Base-by-base conservation (phyloP, 176 grass and related monocot genomes). In the Luzula sylvatica region DNA sequence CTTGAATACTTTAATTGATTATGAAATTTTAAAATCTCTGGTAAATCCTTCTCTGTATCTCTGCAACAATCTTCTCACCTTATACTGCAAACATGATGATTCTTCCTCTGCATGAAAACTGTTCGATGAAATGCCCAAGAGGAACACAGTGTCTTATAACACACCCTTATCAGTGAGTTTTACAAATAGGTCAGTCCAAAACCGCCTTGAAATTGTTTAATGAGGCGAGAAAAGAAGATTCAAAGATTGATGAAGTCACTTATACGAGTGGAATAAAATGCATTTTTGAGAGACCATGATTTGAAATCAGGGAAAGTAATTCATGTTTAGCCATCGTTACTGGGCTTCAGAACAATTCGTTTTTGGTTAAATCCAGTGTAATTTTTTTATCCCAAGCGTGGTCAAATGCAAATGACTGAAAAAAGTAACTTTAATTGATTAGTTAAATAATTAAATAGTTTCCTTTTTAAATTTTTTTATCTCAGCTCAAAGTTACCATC, bases 331-430 rank as follows among this genome's bases (percentile, higher is more conserved):
- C 59, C 15, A 11, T 72, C 23, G 60, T 68, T 16, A 23, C 56
- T 21, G 81, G 81, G 9, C 19, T 74, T 46, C 15, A 39, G 3
- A 45, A 32, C 1, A 46, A 50, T 16, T 28, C 55, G 52, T 78
- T 86, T 38, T 23, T 93, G 29, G 65, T 70, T 20, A 82, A 86
- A 63, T 93, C 69, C 2, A 69, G 83, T 5, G 15, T 86, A 23
- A 75, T 74, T 61, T 81, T n/a, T 93, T 73, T 93, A 86, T 29
- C 50, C 77, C 11, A 65, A 56, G 55, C 81, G 87, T 47, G 39
- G 81, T 14, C 15, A 74, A 13, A 78, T 86, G 52, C 38, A 7
- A 1, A 30, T 67, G 61, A 72, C 87, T 4, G 65, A 32, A 45
- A 23, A 43, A 6, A n/a, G n/a, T n/a, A n/a, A n/a, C n/a, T n/a